phyloP scores from a whole-genome alignment of 305 asterid genomes.

The Plantago coronopus region DNA sequence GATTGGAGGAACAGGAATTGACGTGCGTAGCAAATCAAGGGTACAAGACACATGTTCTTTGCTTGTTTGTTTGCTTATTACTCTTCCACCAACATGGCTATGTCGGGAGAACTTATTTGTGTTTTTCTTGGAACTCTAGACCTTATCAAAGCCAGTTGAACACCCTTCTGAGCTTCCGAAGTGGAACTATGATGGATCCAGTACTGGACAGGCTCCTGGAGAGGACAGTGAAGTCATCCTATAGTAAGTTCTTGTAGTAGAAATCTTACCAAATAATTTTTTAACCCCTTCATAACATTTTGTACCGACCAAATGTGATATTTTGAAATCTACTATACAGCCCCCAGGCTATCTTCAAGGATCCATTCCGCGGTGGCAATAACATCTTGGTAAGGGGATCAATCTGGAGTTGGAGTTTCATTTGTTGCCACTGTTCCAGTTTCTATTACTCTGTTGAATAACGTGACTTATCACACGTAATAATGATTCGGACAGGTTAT shows the following conservation, averaged over 20 bases:
- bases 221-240: slow-evolving; percentile 96
- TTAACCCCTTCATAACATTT: neutral
- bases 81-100: slow-evolving; percentile 5
- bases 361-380: slow-evolving; percentile 96
- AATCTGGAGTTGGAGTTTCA: slow-evolving; percentile 9
- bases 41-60: slow-evolving; percentile 31
- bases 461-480: slow-evolving; percentile 7
- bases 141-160: slow-evolving; percentile 72
- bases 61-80: slow-evolving; percentile 6
- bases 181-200: slow-evolving; percentile 97
- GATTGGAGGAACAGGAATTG: slow-evolving; percentile 89
- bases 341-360: slow-evolving; percentile 96
- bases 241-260: slow-evolving; percentile 51
- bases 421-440: neutral
- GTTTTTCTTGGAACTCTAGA: slow-evolving; percentile 41
- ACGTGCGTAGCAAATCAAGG: slow-evolving; percentile 92
- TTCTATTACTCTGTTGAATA: neutral
- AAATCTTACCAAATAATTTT: neutral
- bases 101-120: neutral
- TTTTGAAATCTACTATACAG: slow-evolving; percentile 35
- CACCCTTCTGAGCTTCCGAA: slow-evolving; percentile 95
- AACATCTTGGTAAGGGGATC: slow-evolving; percentile 79
- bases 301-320: slow-evolving; percentile 10
- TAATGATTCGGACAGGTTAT: slow-evolving; percentile 51
- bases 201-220: slow-evolving; percentile 99